Conservation (phyloP, 257 asterid genomes). For the Eustoma russellianum region DNA sequence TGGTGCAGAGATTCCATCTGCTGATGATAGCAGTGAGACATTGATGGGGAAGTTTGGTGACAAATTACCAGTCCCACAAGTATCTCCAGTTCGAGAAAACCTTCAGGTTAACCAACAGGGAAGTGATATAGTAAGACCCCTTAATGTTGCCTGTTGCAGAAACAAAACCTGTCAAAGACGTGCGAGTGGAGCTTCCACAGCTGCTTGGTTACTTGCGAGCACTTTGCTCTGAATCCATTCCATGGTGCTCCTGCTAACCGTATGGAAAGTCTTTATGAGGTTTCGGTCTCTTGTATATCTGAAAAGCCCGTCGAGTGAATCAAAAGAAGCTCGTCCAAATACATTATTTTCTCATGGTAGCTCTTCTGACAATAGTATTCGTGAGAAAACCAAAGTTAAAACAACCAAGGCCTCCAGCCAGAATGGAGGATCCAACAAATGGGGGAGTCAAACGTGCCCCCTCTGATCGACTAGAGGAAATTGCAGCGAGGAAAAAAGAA, state of each 20-base stretch:
- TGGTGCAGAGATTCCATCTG: conserved; percentile 19
- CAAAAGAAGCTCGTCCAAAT: conserved; percentile 25
- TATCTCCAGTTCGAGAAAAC: conserved; percentile 13
- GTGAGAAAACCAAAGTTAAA: conserved; percentile 25
- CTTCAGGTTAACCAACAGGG: conserved; percentile 18
- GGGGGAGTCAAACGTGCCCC: conserved; percentile 48
- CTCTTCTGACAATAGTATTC: conserved; percentile 14
- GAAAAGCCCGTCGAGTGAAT: conserved; percentile 49
- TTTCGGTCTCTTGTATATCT: conserved; percentile 72
- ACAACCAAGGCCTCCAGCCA: too few relatives aligned
- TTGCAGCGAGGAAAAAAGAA: conserved; percentile 40
- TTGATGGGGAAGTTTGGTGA: conserved; percentile 20
- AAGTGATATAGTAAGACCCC: background rate
- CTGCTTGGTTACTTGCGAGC: conserved; percentile 48
- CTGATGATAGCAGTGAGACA: conserved; percentile 18
- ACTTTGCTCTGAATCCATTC: conserved; percentile 72
- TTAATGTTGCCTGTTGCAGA: conserved; percentile 18
- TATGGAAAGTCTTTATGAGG: conserved; percentile 39
- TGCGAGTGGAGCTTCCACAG: conserved; percentile 31
- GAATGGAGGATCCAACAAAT: too few relatives aligned
- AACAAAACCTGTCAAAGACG: too few relatives aligned
- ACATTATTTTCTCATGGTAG: conserved; percentile 17
- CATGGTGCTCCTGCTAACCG: conserved; percentile 30
- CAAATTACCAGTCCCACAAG: conserved; percentile 11
- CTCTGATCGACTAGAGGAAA: conserved; percentile 52